These are phyloP conservation scores for Curvularia eragrostidis DNA, from an alignment of 2,329 filamentous ascomycete species.

Conservation along the genomic window DNA sequence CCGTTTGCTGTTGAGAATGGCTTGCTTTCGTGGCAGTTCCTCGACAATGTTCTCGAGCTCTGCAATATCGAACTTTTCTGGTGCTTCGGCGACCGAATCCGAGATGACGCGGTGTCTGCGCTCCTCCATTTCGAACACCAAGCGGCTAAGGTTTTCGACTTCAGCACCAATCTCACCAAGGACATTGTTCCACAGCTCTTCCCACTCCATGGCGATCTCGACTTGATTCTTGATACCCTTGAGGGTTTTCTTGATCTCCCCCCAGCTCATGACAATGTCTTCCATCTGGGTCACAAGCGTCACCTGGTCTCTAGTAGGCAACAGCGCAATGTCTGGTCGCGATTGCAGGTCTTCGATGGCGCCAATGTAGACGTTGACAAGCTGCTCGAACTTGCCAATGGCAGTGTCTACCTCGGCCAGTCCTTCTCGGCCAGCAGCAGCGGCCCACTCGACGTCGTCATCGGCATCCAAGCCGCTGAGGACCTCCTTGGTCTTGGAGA, in stretches of 20 bases:
- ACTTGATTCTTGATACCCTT: constrained; percentile 86
- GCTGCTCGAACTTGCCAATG: constrained; percentile 81
- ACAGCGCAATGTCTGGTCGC: constrained; percentile 74
- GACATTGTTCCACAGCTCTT: constrained; percentile 93
- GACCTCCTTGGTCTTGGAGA: constrained; percentile 88
- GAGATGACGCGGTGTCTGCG: constrained; percentile 79
- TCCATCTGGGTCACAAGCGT: constrained; percentile 89
- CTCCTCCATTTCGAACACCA: constrained; percentile 98
- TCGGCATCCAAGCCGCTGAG: constrained; percentile 89
- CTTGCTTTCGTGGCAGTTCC: constrained; percentile 70
- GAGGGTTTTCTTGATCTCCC: constrained; percentile 77
- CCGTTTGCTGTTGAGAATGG: constrained; percentile 65
- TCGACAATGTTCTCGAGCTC: constrained; percentile 94
- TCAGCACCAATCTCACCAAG: constrained; percentile 92
- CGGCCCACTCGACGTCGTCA: constrained; percentile 95
- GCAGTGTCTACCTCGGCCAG: constrained; percentile 72
- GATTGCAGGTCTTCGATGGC: constrained; percentile 92
- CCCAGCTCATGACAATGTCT: constrained; percentile 82
- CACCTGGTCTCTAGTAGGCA: constrained; percentile 74
- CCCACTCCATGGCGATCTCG: constrained; percentile 98
- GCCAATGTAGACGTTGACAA: constrained; percentile 90
- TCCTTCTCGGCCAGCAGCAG: constrained; percentile 84
- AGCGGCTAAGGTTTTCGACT: constrained; percentile 75
- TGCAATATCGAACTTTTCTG: constrained; percentile 74
- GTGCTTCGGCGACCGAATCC: constrained; percentile 66